phyloP scores from a whole-genome alignment of 2,329 filamentous ascomycete species.

The Aaosphaeria arxii region DNA sequence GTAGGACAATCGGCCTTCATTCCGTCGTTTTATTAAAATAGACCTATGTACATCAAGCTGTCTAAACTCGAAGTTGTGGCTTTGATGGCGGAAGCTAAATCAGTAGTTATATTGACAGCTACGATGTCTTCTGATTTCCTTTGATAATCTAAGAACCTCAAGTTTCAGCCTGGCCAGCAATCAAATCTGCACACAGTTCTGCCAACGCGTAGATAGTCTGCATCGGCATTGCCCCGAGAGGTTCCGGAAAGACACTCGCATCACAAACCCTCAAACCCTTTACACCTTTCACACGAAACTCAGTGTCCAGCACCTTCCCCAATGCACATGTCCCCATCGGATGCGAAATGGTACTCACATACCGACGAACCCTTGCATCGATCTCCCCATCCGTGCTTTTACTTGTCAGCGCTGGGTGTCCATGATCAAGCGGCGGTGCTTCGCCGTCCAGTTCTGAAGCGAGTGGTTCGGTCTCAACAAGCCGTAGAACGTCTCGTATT shows the following conservation, averaged over 20 bases:
- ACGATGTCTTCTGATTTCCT: too few relatives aligned
- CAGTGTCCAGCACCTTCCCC: conserved; percentile 50
- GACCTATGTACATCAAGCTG: too few relatives aligned
- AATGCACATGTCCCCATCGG: conserved; percentile 52
- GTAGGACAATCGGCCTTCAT: too few relatives aligned
- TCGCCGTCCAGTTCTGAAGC: conserved; percentile 8
- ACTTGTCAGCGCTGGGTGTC: conserved; percentile 5
- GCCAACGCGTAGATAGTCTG: conserved; percentile 17
- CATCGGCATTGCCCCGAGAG: conserved; percentile 18
- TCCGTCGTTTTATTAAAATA: too few relatives aligned
- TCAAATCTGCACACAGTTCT: conserved; percentile 18
- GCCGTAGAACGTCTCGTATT: conserved; percentile 8
- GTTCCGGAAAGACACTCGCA: conserved; percentile 13
- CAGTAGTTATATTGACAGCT: too few relatives aligned
- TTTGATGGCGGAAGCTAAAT: too few relatives aligned
- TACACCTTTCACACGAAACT: conserved; percentile 49
- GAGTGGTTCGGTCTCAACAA: conserved; percentile 10
- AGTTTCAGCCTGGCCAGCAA: conserved; percentile 4
- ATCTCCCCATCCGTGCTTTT: conserved; percentile 23
- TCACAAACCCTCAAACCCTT: conserved; percentile 45
- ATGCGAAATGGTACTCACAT: neutral
- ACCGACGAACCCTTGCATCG: conserved; percentile 6
- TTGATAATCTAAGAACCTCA: too few relatives aligned
- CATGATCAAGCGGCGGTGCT: conserved; percentile 9
- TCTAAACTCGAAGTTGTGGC: too few relatives aligned